Evolutionary conservation across 495 filamentous ascomycete genomes (phyloP).

Genomic region (Penicillium angulare): DNA sequence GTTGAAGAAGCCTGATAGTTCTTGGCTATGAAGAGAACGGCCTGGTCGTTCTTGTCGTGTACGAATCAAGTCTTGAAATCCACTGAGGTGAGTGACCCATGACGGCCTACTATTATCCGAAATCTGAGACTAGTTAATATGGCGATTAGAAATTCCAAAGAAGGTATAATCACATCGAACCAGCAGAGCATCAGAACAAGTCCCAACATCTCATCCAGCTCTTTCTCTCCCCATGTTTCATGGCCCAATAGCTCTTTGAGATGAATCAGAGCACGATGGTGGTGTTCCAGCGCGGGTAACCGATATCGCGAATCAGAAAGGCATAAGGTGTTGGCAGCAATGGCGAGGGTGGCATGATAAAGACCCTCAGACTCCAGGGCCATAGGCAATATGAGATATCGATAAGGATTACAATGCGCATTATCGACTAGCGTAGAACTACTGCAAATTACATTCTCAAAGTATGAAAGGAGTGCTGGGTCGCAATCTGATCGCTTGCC

Average conservation of each 20-base stretch:
- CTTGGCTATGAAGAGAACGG: constrained; percentile 13
- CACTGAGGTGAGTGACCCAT: constrained; percentile 26
- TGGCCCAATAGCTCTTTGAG: constrained; percentile 11
- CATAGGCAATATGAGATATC: constrained; percentile 28
- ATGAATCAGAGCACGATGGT: constrained; percentile 15
- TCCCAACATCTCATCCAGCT: constrained; percentile 25
- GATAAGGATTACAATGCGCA: constrained; percentile 24
- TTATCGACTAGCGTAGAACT: constrained; percentile 25
- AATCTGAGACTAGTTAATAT: constrained; percentile 13
- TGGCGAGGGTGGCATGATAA: constrained; percentile 25
- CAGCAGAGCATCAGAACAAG: constrained; percentile 27
- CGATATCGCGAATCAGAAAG: constrained; percentile 17
- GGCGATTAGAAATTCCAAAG: no score
- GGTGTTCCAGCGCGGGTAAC: constrained; percentile 17
- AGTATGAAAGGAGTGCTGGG: constrained; percentile 20
- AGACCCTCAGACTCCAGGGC: constrained; percentile 22
- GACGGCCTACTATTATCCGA: constrained; percentile 25
- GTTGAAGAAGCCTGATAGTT: constrained; percentile 21
- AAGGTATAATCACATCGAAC: constrained; percentile 8
- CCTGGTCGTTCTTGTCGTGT: constrained; percentile 13
- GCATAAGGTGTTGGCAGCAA: constrained; percentile 21
- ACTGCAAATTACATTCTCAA: constrained; percentile 24
- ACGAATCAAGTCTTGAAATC: constrained; percentile 19
- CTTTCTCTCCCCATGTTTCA: constrained; percentile 16
- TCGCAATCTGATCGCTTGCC: constrained; percentile 13